Conservation (phyloP, 2,329 filamentous ascomycete species). For the Ceratocystiopsis minuta region DNA sequence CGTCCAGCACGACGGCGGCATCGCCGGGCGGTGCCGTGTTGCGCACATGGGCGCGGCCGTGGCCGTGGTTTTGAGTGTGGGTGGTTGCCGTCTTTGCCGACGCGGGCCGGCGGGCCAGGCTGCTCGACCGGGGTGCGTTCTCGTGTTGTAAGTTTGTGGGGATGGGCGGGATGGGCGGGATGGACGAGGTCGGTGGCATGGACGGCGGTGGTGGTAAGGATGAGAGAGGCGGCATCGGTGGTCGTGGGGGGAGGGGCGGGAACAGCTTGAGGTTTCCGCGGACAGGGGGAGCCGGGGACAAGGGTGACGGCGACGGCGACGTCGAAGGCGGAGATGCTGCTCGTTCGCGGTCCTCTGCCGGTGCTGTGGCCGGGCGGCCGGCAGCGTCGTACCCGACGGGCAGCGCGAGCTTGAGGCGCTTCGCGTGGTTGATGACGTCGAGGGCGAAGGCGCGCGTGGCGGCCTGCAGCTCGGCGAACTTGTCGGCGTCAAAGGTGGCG, state of each 20-base stretch:
- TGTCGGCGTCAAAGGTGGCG: slow-evolving; percentile 19
- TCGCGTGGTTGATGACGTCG: slow-evolving; percentile 20
- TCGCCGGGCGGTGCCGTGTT: too few species aligned
- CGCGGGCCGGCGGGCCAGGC: too few species aligned
- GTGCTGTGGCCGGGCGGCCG: too few species aligned
- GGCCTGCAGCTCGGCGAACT: slow-evolving; percentile 20
- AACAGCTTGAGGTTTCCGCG: not conserved
- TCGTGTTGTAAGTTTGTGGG: not conserved
- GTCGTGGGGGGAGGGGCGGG: not conserved
- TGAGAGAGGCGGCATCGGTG: too few species aligned
- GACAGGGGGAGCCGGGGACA: slow-evolving; percentile 1
- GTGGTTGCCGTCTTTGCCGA: too few species aligned
- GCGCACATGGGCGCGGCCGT: too few species aligned
- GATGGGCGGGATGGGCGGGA: slow-evolving; percentile 1
- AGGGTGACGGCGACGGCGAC: not conserved
- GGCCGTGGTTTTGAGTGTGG: too few species aligned
- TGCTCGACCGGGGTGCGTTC: too few species aligned
- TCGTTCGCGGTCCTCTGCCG: not conserved
- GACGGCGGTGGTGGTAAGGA: too few species aligned
- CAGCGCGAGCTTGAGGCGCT: slow-evolving; percentile 15
- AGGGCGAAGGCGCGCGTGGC: slow-evolving; percentile 23
- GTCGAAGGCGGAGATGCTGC: too few species aligned
- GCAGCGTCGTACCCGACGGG: not conserved
- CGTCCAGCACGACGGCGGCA: too few species aligned
- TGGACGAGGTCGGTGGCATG: not conserved